A percentile compares a stretch with the other conserved stretches of the same genome.
Conservation (phyloP, 768 basidiomycete genomes). For the Leucosporidium creatinivorum region DNA sequence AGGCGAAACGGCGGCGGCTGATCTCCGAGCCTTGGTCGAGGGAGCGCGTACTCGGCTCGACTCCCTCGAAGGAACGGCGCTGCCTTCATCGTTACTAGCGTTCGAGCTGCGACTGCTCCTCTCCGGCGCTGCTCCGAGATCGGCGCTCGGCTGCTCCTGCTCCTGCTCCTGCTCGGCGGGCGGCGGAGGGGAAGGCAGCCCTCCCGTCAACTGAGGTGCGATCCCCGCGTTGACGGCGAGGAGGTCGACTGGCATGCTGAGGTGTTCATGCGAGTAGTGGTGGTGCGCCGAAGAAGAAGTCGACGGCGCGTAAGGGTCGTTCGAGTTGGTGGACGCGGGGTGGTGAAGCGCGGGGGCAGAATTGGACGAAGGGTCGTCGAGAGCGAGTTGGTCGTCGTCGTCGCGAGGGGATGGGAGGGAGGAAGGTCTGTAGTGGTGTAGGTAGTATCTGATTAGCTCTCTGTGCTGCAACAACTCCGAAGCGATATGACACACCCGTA, state of each 20-base stretch:
- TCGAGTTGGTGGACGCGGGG: too few relatives aligned
- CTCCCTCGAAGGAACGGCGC: neutral
- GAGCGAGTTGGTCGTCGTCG: slow-evolving; percentile 7
- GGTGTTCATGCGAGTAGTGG: slow-evolving; percentile 3
- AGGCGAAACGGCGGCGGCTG: neutral
- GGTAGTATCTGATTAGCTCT: slow-evolving; percentile 20
- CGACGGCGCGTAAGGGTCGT: neutral
- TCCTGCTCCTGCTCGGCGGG: neutral
- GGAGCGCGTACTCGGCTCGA: neutral
- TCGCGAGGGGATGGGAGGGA: slow-evolving; percentile 9
- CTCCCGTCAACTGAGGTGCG: slow-evolving; percentile 20
- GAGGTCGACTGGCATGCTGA: slow-evolving; percentile 19
- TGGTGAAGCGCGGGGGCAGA: neutral
- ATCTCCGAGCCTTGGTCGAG: neutral
- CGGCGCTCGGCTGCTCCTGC: neutral
- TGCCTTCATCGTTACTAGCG: neutral
- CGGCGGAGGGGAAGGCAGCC: slow-evolving; percentile 1
- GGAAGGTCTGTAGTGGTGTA: slow-evolving; percentile 33
- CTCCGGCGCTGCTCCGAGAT: neutral
- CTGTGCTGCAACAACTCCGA: neutral
- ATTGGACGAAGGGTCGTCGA: too few relatives aligned
- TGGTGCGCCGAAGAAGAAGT: neutral
- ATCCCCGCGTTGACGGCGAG: slow-evolving; percentile 23
- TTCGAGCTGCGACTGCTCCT: neutral
- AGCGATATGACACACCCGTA: slow-evolving; percentile 19